Conservation (phyloP, 352 stramenopile species). For the Aphanomyces astaci region DNA sequence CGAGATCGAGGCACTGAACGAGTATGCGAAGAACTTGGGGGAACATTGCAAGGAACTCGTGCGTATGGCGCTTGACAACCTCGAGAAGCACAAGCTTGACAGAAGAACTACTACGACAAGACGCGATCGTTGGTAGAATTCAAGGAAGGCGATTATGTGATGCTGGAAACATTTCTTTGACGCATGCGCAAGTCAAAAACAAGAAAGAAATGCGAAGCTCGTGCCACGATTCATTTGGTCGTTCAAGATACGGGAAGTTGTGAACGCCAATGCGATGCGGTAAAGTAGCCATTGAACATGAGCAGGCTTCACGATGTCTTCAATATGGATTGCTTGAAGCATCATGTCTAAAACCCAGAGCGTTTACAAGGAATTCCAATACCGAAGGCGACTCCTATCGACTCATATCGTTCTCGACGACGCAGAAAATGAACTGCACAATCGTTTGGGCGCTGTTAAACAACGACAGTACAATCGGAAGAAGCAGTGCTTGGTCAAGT, state of each 20-base stretch:
- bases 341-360: too few species aligned
- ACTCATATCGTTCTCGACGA: background rate
- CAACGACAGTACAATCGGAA: slow-evolving; percentile 18
- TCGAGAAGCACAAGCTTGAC: background rate
- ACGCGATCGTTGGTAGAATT: background rate
- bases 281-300: slow-evolving; percentile 4
- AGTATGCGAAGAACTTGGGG: slow-evolving; percentile 12
- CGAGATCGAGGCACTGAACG: background rate
- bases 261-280: slow-evolving; percentile 4
- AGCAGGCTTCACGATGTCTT: slow-evolving; percentile 12
- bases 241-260: background rate
- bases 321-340: slow-evolving; percentile 23
- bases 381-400: background rate
- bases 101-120: slow-evolving; percentile 17
- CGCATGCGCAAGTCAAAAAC: background rate
- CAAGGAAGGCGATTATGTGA: slow-evolving; percentile 13
- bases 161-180: background rate
- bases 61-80: background rate
- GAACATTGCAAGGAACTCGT: background rate
- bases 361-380: too few species aligned
- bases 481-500: slow-evolving; percentile 11
- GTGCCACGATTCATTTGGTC: slow-evolving; percentile 4
- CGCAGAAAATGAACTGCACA: background rate
- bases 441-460: background rate
- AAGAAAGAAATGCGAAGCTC: background rate